Base-by-base conservation (phyloP, 2,329 filamentous ascomycete genomes). In the Alternaria hordeiaustralica region DNA sequence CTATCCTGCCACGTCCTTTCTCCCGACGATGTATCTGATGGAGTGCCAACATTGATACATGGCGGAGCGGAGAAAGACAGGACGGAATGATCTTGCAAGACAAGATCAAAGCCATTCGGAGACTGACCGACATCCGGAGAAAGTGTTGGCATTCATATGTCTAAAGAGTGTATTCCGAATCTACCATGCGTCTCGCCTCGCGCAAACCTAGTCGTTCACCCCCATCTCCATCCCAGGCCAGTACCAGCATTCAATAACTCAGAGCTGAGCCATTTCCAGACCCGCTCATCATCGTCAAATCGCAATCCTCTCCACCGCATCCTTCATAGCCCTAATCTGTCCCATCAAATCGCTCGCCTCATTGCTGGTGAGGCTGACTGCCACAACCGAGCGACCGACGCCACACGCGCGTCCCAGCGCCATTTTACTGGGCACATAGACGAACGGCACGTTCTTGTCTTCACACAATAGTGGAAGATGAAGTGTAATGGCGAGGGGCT, bases 61-160 rank as follows among this genome's bases (percentile, higher is more conserved):
- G 6, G 5, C 30, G 13, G 13, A 36, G 13, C 13, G 3, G 30
- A 15, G 30, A 15, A 5, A 3, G 6, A 6, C 13, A 9, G 7
- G 30, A 9, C 13, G 6, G 1, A 36, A 15, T 4, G 13, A 15
- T 7, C 33, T 9, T 10, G 7, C 15, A 36, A 36, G 33, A 36
- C 4, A 9, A n/a, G 3, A 36, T 9, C 8, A 5, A n/a, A 0
- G 4, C 13, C 0, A 36, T 36, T 1, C 15, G 8, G 4, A 36
- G 7, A n/a, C 15, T 15, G 1, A 3, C 8, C 15, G 13, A n/a
- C 3, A 3, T 41, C 33, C 15, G 33, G 36, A 18, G n/a, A 18
- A 18, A 41, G 0, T 0, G 4, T 41, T 18, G 36, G 1, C 2
- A 18, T 41, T 41, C 0, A 8, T 18, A 41, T 41, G 36, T 41